phyloP scores from a whole-genome alignment of 2,329 filamentous ascomycete species.

The Davidsoniella virescens region DNA sequence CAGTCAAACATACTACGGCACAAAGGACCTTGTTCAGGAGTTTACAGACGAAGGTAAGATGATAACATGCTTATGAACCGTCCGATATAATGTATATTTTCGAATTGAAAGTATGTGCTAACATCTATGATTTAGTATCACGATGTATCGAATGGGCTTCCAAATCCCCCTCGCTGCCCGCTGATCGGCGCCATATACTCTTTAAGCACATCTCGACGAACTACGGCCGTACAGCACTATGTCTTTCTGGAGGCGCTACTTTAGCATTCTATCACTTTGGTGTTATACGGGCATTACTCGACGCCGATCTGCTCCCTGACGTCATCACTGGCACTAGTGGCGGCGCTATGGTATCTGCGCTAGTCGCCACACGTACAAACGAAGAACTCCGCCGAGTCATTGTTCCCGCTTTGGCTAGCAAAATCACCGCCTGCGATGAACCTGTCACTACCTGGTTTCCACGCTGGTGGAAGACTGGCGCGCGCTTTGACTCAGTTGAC shows the following conservation, averaged over 20 bases:
- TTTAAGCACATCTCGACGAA: slow-evolving; percentile 86
- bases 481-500: slow-evolving; percentile 81
- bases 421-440: slow-evolving; percentile 76
- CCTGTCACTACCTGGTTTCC: slow-evolving; percentile 56
- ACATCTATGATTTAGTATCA: slow-evolving; percentile 3
- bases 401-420: slow-evolving; percentile 68
- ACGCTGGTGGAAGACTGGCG: slow-evolving; percentile 84
- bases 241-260: slow-evolving; percentile 79
- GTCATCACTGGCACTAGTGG: slow-evolving; percentile 96
- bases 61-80: slow-evolving; percentile 8
- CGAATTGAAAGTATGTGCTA: background rate
- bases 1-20: slow-evolving; percentile 92
- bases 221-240: slow-evolving; percentile 81
- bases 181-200: slow-evolving; percentile 26
- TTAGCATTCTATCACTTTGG: slow-evolving; percentile 98
- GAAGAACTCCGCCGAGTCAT: slow-evolving; percentile 76
- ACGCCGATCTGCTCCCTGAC: slow-evolving; percentile 70
- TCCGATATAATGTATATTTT: background rate
- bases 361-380: slow-evolving; percentile 80
- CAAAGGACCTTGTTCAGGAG: slow-evolving; percentile 83
- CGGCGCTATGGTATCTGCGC: slow-evolving; percentile 72
- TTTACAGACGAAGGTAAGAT: slow-evolving; percentile 66
- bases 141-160: slow-evolving; percentile 12
- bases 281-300: slow-evolving; percentile 74
- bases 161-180: slow-evolving; percentile 7